Base-by-base conservation (phyloP, 1,284 basidiomycete genomes). In the Cutaneotrichosporon mucoides region DNA sequence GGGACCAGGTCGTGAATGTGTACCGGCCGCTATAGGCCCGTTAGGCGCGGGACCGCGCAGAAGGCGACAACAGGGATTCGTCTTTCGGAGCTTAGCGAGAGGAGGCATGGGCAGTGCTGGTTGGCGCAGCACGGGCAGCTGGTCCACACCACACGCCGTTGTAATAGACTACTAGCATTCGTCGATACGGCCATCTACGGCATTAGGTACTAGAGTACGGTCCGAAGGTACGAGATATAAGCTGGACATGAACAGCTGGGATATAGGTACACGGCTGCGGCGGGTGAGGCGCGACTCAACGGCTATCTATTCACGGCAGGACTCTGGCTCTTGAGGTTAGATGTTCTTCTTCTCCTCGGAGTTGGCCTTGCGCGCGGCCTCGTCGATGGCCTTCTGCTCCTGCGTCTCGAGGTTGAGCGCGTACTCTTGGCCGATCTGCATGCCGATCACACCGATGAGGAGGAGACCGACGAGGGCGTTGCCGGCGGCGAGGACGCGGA, bases 1-100 rank as follows among this genome's bases (percentile, higher is more conserved):
- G 93, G 94, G 93, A 97, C 68, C 85, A 87, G 67, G 84, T 86
- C 76, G 78, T 94, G 53, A 86, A 89, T 77, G 80, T 95, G 59
- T 92, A 88, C 73, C 56, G 56, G 15, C 55, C 63, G 12, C 34
- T 48, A 33, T 48, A 48, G 46, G 33, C 24, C 24, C 24, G 24
- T 24, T 24, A 24, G 24, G 11, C 8, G 38, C 12, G 38, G 12
- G 38, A 9, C 12, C 38, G 24, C 24, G 24, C 24, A 24, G 24
- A 24, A 24, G 24, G 24, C 24, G 24, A 24, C 24, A 24, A 24
- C 24, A 24, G 24, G 24, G 24, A 24, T 24, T 24, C 24, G 24
- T 24, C 24, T 24, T 24, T 24, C 24, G 24, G 24, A 24, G 24
- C 24, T 24, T 24, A 24, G 24, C 24, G 24, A 24, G 24, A 24